These are phyloP conservation scores for Phalaenopsis hybrid DNA, from an alignment of 116 monocot species.

Conservation along the genomic window DNA sequence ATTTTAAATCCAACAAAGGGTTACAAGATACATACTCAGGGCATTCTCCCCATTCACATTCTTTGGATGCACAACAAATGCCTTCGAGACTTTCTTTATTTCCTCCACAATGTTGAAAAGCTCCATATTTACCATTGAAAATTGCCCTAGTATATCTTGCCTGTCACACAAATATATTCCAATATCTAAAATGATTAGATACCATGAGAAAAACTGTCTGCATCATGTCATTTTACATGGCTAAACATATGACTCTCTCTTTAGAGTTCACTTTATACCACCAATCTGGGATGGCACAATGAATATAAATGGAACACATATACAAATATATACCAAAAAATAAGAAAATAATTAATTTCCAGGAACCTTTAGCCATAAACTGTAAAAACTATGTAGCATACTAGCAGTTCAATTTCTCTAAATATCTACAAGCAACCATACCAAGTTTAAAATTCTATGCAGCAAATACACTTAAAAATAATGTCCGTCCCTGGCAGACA, in stretches of 20 bases:
- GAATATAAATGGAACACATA: background rate
- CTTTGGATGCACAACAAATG: constrained; percentile 82
- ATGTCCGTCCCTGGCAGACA: too few relatives aligned
- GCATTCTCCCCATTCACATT: constrained; percentile 87
- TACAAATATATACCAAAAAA: background rate
- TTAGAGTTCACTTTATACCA: background rate
- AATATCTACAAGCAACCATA: background rate
- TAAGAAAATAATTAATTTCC: background rate
- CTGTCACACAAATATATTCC: constrained; percentile 24
- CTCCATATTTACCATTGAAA: constrained; percentile 97
- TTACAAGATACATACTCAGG: constrained; percentile 41
- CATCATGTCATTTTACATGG: background rate
- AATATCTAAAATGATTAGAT: background rate
- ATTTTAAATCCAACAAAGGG: background rate
- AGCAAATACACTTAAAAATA: too few relatives aligned
- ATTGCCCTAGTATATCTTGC: constrained; percentile 85
- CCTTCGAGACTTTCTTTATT: constrained; percentile 96
- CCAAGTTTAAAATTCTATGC: background rate
- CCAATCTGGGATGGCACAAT: background rate
- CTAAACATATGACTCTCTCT: background rate
- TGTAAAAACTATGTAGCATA: background rate
- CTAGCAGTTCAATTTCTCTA: background rate
- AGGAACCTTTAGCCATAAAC: background rate
- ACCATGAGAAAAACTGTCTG: background rate
- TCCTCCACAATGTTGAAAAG: constrained; percentile 96